These are phyloP conservation scores for Lasiodiplodia theobromae DNA, from an alignment of 2,329 filamentous ascomycete genomes.

Conservation along the genomic window DNA sequence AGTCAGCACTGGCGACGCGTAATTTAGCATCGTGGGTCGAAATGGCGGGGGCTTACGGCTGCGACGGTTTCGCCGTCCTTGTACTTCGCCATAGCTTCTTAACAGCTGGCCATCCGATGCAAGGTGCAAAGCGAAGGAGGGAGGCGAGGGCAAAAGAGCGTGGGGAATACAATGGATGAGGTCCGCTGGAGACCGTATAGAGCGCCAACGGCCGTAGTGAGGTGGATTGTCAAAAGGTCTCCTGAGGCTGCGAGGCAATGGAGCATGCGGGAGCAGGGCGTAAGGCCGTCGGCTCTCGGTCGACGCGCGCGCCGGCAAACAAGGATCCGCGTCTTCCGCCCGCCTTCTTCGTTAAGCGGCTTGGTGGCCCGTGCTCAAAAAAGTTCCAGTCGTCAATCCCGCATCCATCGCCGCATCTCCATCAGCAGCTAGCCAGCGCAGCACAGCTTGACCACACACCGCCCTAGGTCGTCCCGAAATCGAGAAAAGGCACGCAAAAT, in stretches of 20 bases:
- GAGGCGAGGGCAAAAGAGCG: conserved; percentile 7
- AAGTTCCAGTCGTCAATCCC: background rate
- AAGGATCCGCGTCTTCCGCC: conserved; percentile 1
- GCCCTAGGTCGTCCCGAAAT: conserved; percentile 33
- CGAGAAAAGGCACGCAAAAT: conserved; percentile 30
- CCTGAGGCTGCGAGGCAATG: conserved; percentile 19
- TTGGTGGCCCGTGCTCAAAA: background rate
- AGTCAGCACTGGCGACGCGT: background rate
- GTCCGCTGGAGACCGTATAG: conserved; percentile 1
- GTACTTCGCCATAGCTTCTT: conserved; percentile 62
- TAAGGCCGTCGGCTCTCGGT: background rate
- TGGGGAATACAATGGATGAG: background rate
- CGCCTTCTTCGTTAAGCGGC: background rate
- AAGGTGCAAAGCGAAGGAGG: background rate
- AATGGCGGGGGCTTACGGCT: conserved; percentile 54
- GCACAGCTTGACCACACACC: background rate
- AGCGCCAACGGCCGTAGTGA: conserved; percentile 6
- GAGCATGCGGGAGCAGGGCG: conserved; percentile 4
- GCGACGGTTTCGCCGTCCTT: conserved; percentile 69
- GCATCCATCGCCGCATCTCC: background rate
- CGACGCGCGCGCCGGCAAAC: background rate
- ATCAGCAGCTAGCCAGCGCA: background rate
- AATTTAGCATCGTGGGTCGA: background rate
- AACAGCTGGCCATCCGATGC: conserved; percentile 26
- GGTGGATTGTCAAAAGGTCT: background rate